Conservation (phyloP, 2,329 filamentous ascomycete species). For the Clonostachys rhizophaga region DNA sequence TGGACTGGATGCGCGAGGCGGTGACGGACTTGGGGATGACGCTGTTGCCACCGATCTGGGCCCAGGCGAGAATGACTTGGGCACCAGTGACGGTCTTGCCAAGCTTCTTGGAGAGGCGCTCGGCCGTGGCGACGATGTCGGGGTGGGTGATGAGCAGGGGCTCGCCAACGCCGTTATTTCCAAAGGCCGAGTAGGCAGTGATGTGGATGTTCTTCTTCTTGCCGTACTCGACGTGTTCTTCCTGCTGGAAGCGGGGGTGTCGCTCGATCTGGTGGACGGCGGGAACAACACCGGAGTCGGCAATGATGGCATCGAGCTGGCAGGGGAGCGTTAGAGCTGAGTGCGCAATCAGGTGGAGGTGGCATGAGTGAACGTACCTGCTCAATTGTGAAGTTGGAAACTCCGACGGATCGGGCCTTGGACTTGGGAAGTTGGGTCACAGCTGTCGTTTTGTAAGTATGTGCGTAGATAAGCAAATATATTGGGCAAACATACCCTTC, state of each 20-base stretch:
- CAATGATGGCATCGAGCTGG: constrained; percentile 47
- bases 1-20: constrained; percentile 60
- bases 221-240: constrained; percentile 54
- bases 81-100: constrained; percentile 32
- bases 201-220: constrained; percentile 59
- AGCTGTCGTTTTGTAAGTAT: constrained; percentile 12
- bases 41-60: constrained; percentile 53
- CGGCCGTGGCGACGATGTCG: constrained; percentile 50
- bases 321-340: constrained; percentile 7
- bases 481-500: constrained; percentile 21
- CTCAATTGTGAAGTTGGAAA: constrained; percentile 69
- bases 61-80: constrained; percentile 52
- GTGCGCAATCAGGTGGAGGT: constrained; percentile 2
- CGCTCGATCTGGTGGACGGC: constrained; percentile 68
- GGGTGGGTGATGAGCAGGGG: constrained; percentile 55
- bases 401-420: constrained; percentile 64
- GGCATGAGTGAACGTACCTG: constrained; percentile 17
- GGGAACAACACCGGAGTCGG: constrained; percentile 49
- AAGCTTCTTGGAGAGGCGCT: constrained; percentile 27
- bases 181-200: constrained; percentile 60
- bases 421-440: constrained; percentile 53
- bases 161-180: constrained; percentile 35
- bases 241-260: constrained; percentile 57
- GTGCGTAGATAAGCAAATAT: neutral
- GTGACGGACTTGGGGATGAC: constrained; percentile 76